These are phyloP conservation scores for Emericellopsis atlantica DNA, from an alignment of 2,329 filamentous ascomycete species.

Conservation along the genomic window DNA sequence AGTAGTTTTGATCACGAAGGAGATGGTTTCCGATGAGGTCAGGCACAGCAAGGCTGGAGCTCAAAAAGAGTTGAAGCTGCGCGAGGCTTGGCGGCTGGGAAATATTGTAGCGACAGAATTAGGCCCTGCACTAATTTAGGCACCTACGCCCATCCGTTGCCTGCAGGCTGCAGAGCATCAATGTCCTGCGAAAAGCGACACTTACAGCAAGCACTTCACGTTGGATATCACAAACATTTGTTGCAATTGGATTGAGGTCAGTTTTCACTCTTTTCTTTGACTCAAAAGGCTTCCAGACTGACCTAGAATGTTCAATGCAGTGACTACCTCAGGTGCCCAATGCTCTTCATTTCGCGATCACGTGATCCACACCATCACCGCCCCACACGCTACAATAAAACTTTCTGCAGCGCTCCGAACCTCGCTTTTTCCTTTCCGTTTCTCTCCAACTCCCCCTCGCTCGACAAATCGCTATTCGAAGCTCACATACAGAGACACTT, in stretches of 20 bases:
- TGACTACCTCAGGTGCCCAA: neutral
- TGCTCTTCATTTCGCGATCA: neutral
- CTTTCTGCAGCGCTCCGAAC: neutral
- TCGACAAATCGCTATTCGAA: slow-evolving; percentile 99
- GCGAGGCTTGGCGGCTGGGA: neutral
- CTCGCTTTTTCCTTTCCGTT: slow-evolving; percentile 1
- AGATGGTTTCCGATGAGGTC: neutral
- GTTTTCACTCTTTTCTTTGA: too few relatives aligned
- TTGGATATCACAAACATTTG: too few relatives aligned
- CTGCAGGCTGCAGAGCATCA: too few relatives aligned
- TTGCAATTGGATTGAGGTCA: too few relatives aligned
- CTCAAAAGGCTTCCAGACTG: too few relatives aligned
- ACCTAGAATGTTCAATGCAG: too few relatives aligned
- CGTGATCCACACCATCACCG: neutral
- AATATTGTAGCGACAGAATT: neutral
- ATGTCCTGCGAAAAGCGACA: too few relatives aligned
- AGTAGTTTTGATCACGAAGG: neutral
- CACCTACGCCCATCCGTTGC: too few relatives aligned
- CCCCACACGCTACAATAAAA: neutral
- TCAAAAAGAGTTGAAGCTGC: neutral
- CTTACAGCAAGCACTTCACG: too few relatives aligned
- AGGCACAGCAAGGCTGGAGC: too few relatives aligned
- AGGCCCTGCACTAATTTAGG: neutral
- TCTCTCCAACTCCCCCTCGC: slow-evolving; percentile 58
- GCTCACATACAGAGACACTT: slow-evolving; percentile 73